These are phyloP conservation scores for Candida nemodendra DNA, from an alignment of 805 yeast species.

Conservation along the genomic window DNA sequence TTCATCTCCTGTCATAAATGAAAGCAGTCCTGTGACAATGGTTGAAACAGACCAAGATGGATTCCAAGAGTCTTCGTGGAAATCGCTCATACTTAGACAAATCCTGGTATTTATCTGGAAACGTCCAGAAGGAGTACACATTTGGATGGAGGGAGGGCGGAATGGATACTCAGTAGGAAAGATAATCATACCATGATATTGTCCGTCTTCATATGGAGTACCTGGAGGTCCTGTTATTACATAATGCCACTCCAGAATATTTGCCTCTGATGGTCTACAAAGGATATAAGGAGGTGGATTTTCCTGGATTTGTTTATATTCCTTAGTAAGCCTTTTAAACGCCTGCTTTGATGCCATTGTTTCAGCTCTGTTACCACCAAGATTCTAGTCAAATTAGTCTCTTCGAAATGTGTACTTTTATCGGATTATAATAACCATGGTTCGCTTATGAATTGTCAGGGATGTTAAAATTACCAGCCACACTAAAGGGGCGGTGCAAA, in stretches of 20 bases:
- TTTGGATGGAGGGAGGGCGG: conserved; percentile 86
- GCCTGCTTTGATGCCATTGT: conserved; percentile 34
- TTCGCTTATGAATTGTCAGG: no score
- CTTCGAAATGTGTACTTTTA: no score
- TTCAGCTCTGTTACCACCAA: no score
- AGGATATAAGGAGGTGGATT: conserved; percentile 82
- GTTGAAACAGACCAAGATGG: conserved; percentile 96
- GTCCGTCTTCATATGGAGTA: conserved; percentile 83
- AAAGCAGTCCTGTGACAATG: conserved; percentile 78
- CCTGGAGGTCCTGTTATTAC: conserved; percentile 89
- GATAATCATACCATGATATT: conserved; percentile 82
- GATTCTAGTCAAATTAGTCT: no score
- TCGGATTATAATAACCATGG: no score
- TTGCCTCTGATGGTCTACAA: conserved; percentile 85
- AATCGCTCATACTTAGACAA: conserved; percentile 91
- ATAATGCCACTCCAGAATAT: conserved; percentile 92
- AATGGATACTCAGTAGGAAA: conserved; percentile 88
- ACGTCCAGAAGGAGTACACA: conserved; percentile 88
- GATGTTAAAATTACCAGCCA: no score
- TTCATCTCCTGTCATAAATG: conserved; percentile 90
- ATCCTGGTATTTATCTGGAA: conserved; percentile 78
- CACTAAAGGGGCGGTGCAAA: no score
- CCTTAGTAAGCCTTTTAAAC: conserved; percentile 60
- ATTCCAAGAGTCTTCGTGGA: conserved; percentile 93
- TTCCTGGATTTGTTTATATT: conserved; percentile 71